Evolutionary conservation across 768 basidiomycete species (phyloP).

Genomic region (Coprinopsis strossmayeri): DNA sequence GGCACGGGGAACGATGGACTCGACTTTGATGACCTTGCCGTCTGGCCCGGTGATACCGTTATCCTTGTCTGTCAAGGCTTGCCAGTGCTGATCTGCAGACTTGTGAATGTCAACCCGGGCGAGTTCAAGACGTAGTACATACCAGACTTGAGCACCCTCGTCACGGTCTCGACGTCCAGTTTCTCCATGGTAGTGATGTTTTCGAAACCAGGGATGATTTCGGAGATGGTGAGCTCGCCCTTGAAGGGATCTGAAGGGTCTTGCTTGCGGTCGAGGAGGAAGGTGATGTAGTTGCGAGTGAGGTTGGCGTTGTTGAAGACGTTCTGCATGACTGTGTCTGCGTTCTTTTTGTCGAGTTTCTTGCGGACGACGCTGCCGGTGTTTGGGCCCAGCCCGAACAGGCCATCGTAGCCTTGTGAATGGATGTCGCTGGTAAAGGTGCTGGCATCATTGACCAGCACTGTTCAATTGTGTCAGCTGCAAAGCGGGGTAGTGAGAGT

Average conservation of each 20-base stretch:
- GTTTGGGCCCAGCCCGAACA: constrained; percentile 77
- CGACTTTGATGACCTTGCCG: constrained; percentile 49
- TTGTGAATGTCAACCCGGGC: background rate
- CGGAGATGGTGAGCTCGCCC: constrained; percentile 66
- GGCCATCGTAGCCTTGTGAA: constrained; percentile 59
- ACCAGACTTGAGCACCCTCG: constrained; percentile 45
- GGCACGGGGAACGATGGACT: constrained; percentile 65
- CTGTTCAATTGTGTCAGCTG: constrained; percentile 25
- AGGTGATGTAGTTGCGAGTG: constrained; percentile 57
- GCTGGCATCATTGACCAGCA: constrained; percentile 56
- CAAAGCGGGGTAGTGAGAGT: constrained; percentile 1
- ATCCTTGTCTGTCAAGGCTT: constrained; percentile 58
- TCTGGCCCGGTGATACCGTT: constrained; percentile 73
- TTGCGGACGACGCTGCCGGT: constrained; percentile 57
- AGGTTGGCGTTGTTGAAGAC: constrained; percentile 58
- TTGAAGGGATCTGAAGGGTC: constrained; percentile 45
- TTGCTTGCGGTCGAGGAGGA: constrained; percentile 56
- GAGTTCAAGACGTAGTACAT: constrained; percentile 7
- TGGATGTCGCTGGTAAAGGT: constrained; percentile 58
- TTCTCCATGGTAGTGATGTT: constrained; percentile 57
- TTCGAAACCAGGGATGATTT: constrained; percentile 55
- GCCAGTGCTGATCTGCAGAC: constrained; percentile 70
- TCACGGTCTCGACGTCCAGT: constrained; percentile 60
- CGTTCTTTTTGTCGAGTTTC: constrained; percentile 41
- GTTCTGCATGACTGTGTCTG: constrained; percentile 54